phyloP scores from a whole-genome alignment of 2,329 filamentous ascomycete species.

The Cercospora sesami region DNA sequence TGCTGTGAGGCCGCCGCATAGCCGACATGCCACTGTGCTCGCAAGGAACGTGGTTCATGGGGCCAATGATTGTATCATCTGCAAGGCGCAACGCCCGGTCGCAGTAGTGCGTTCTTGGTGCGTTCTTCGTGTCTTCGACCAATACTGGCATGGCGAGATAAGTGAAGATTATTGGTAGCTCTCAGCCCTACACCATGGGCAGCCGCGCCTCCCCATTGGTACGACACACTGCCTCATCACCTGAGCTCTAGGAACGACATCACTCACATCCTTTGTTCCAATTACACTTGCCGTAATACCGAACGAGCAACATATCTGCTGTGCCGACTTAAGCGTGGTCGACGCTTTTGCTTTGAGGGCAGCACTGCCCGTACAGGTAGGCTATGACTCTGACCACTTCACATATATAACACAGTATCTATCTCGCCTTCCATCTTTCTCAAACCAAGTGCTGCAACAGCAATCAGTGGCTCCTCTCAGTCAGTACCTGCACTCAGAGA shows the following conservation, averaged over 20 bases:
- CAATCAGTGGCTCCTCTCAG: neutral
- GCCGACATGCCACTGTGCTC: neutral
- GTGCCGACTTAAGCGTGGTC: slow-evolving; percentile 5
- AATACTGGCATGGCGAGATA: neutral
- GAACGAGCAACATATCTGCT: neutral
- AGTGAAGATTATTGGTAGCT: slow-evolving; percentile 3
- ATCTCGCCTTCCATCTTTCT: neutral
- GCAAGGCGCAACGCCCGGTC: neutral
- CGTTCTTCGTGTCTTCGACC: slow-evolving; percentile 8
- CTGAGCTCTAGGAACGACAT: neutral
- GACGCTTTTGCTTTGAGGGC: neutral
- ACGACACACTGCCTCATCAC: slow-evolving; percentile 9
- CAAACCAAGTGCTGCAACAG: neutral
- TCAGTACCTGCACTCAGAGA: neutral
- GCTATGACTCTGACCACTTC: slow-evolving; percentile 6
- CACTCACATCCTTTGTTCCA: slow-evolving; percentile 1
- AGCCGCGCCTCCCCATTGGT: slow-evolving; percentile 1
- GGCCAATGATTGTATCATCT: neutral
- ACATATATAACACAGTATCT: neutral
- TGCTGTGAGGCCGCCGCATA: slow-evolving; percentile 6
- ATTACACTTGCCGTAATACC: slow-evolving; percentile 7
- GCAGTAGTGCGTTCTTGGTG: slow-evolving; percentile 9
- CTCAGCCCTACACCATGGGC: slow-evolving; percentile 1
- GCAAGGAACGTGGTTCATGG: neutral
- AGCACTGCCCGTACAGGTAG: slow-evolving; percentile 7